Evolutionary conservation across 306 rosid genomes (phyloP), one percentile per base, ranked within the genome.

Genomic region (Coriaria nepalensis): DNA sequence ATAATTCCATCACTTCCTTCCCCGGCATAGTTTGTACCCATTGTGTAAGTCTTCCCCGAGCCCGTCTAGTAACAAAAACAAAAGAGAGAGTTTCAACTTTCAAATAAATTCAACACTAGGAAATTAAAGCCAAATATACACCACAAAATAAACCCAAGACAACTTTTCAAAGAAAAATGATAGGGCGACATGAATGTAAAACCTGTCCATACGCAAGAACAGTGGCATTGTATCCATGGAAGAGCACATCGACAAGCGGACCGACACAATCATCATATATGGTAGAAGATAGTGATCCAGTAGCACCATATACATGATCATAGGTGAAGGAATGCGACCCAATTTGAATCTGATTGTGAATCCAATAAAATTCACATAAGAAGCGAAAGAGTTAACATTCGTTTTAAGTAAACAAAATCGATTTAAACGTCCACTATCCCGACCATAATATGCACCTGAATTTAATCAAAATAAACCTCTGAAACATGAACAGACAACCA

Each of bases 201-300:
- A 92, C 98, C 98, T 92, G 98, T 5, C 98, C 98, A 53, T 82
- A 92, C 4, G 98, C 98, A 44, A 92, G 93, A 45, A 92, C 98
- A 0, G 98, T 92, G 32, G 98, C 96, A 60, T 92, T 92, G 50
- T 92, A 92, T 5, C 98, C 98, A 45, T 75, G 75, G 52, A 79
- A 75, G 6, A 92, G 74, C 0, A 96, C 96, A 41, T 85, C 94
- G 7, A 92, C 94, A 2, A 92, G 71, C 0, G 96, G 96, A 68
- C 87, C 81, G 9, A 92, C 98, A 9, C 94, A 79, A 47, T 82
- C 94, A 0, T 79, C 78, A n/a, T 73, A 92, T 6, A 85, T 50
- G 0, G 75, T 35, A 29, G 77, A 52, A 6, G 71, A 66, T 0
- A 77, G 79, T 0, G 72, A 78, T 9, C 76, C 79, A 4, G 57